These are phyloP conservation scores for Euclidium syriacum DNA, from an alignment of 345 rosid genomes.

Conservation along the genomic window DNA sequence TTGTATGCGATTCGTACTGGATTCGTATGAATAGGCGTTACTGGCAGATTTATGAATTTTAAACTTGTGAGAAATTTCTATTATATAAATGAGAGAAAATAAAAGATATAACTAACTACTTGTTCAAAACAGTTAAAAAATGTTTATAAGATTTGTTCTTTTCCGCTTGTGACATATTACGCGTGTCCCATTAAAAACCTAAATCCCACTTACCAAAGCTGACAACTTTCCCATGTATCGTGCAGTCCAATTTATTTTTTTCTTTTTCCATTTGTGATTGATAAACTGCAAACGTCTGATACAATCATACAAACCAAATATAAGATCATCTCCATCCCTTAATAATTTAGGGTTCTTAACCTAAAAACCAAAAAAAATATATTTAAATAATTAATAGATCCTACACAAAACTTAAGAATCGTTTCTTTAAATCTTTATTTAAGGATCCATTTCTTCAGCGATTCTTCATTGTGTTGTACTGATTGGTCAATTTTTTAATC, in stretches of 20 bases:
- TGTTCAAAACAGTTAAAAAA: conserved; percentile 3
- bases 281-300: no score
- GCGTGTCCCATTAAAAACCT: conserved; percentile 22
- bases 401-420: no score
- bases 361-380: no score
- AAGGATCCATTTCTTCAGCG: no score
- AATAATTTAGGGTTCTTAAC: no score
- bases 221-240: conserved; percentile 17
- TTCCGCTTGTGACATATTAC: conserved; percentile 13
- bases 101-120: neutral
- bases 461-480: no score
- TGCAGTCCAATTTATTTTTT: conserved; percentile 28
- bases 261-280: no score
- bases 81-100: neutral
- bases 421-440: no score
- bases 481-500: no score
- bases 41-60: neutral
- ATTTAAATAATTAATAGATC: no score
- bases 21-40: neutral
- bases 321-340: no score
- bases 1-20: neutral
- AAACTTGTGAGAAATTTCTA: neutral
- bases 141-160: conserved; percentile 9
- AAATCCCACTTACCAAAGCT: conserved; percentile 26
- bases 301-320: no score